Base-by-base conservation (phyloP, 257 asterid species). In the Vinca minor region DNA sequence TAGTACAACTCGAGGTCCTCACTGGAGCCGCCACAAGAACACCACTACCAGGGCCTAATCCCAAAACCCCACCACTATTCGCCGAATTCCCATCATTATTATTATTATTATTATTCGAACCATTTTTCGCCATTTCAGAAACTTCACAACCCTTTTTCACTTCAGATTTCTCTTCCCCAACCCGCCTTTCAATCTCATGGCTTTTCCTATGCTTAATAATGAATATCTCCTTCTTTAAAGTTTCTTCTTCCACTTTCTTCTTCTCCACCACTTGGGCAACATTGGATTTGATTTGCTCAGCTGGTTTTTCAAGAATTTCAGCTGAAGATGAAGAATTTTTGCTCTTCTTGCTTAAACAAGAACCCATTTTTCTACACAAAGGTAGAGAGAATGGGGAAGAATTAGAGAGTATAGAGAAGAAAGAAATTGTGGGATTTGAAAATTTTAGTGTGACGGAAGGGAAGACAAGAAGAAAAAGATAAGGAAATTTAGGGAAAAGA, bases 1-100 rank as follows among this genome's bases (percentile, higher is more conserved):
- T 93, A 15, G 97, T 89, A 67, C 99, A 93, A 75, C 92, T 89
- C 8, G 96, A 87, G 35, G 92, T 84, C 84, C 96, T 83, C 71
- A 93, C 91, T 8, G 82, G 76, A 53, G 79, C 91, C 3, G 77
- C 83, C 2, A 69, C 76, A 1, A 60, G 49, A 45, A 57, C 21
- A 39, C 73, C 78, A 32, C 38, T 64, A 17, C 69, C 78, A 35
- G 66, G 73, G 15, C 63, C 69, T 8, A 42, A 39, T 10, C 61
- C 76, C 61, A 56, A 56, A 53, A 32, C 38, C 38, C 38, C 66
- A 9, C 45, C 53, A 56, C 20, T 18, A 45, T 44, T 42, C n/a
- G 20, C 10, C 21, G 54, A 73, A 0, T 34, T 34, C 38, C 38
- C 38, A 34, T 32, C 53, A 38, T n/a, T n/a, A n/a, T n/a, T n/a